Base-by-base conservation (phyloP, 1,284 basidiomycete genomes). In the Pseudozyma pruni region DNA sequence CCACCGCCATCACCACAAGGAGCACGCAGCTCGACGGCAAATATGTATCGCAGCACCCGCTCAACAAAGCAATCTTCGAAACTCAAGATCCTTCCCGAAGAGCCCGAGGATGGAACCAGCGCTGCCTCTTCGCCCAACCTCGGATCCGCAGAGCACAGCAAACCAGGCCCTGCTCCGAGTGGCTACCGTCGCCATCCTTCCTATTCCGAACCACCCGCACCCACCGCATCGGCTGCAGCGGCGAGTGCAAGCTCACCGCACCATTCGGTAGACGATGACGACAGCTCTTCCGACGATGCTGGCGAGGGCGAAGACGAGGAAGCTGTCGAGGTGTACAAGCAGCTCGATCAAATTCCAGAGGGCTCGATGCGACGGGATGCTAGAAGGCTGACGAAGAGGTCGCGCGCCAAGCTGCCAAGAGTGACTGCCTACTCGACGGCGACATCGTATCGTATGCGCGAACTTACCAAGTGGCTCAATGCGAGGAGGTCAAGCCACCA, bases 361-460 rank as follows among this genome's bases (percentile, higher is more conserved):
- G 94, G 94, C 3, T 93, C 92, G 34, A 94, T 94, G 31, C 87
- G 93, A 43, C 87, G 93, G 61, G 94, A 97, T 86, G 94, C 94
- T 0, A 84, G 93, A 60, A 88, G 87, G 58, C 84, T 97, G 66
- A 97, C 94, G 0, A 94, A 95, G 84, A 92, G 91, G 83, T 94
- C 94, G 79, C 93, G 94, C 32, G 93, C 94, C 74, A 92, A 90
- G 38, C 83, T 97, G 29, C 93, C 94, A n/a, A 86, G 94, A 72
- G 94, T 95, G 17, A 96, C 94, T 4, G 94, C 94, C 2, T 97
- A 96, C 84, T 92, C 93, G 53, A 97, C 94, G 14, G 92, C 94
- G 34, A 90, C 88, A 91, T 93, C 93, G 13, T 97, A 95, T 82
- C 88, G 91, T 52, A 90, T 96, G 84, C 86, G 88, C 37, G 92